Evolutionary conservation across 352 stramenopile species (phyloP).

Genomic region (Globisporangium ultimum): DNA sequence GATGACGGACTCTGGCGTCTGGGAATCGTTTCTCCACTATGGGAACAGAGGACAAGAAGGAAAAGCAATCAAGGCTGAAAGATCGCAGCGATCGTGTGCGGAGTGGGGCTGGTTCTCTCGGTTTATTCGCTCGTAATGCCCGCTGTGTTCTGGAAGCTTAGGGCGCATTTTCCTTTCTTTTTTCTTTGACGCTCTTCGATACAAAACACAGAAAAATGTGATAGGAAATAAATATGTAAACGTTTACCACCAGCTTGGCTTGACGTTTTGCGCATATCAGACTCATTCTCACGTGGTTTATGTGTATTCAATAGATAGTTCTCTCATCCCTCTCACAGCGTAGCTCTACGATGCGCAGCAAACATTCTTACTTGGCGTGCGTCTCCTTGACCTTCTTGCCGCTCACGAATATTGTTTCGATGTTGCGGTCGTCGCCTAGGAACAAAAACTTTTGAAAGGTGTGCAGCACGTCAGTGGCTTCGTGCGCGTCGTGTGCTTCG

Average conservation of each 20-base stretch:
- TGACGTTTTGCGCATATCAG: not conserved
- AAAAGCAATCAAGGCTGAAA: no score
- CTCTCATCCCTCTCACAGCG: not conserved
- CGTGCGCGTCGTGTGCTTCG: constrained; percentile 32
- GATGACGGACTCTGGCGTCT: not conserved
- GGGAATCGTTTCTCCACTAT: no score
- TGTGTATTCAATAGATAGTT: constrained; percentile 14
- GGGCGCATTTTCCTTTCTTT: not conserved
- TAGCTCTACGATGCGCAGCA: no score
- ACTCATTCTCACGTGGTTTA: not conserved
- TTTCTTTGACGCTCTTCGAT: constrained; percentile 3
- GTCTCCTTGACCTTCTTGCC: constrained; percentile 50
- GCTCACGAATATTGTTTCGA: constrained; percentile 81
- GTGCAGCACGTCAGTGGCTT: constrained; percentile 50
- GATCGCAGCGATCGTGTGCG: not conserved
- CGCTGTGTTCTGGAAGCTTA: no score
- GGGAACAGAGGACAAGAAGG: no score
- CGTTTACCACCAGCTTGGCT: constrained; percentile 9
- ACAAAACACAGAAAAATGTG: constrained; percentile 4
- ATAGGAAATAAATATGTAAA: constrained; percentile 43
- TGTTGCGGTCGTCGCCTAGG: constrained; percentile 89
- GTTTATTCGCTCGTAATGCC: no score
- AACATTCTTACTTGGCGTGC: not conserved
- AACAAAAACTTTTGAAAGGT: constrained; percentile 92
- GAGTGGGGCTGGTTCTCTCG: no score